Evolutionary conservation across 257 asterid species (phyloP), one percentile per base, ranked within the genome.

Genomic region (Nicotiana tomentosiformis): DNA sequence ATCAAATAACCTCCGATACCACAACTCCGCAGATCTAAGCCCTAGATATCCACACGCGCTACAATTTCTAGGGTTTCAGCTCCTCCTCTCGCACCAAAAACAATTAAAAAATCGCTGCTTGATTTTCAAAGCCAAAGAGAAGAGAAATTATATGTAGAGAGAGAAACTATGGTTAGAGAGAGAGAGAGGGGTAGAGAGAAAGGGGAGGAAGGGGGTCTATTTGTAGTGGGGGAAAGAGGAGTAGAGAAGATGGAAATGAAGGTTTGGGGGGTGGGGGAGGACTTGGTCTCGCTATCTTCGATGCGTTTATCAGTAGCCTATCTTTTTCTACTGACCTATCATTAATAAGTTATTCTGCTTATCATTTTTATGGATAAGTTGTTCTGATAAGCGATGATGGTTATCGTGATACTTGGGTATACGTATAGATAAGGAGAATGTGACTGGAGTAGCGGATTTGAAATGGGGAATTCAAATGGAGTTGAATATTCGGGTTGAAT

Each of bases 211-310:
- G 62, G 62, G 53, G 64, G 77, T 53, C 57, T 53, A 53, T 53
- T 53, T 53, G 57, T 53, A 53, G 57, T 53, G 57, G 30, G 53
- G 53, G 51, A 43, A 72, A 61, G 70, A 77, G 62, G 64, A 82
- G 83, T 58, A 68, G 58, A 20, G 82, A 11, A 33, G 77, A 76
- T 77, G 79, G 84, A 30, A 39, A 69, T 62, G 81, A 53, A 57
- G 84, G 77, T 23, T 35, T 89, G 90, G 89, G 94, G 92, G 91
- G 88, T 84, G 84, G 85, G 88, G 78, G 85, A 62, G 88, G 97
- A 92, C 97, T 90, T 89, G 97, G 99, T 90, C 99, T 92, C 95
- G 93, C 97, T 90, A 92, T 92, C 97, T 90, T 90, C 95, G 94
- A 93, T 92, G 99, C 96, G 90, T 92, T 93, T 91, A 92, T 94